Evolutionary conservation across 176 grass and related monocot genomes (phyloP), one percentile per base, ranked within the genome.

Genomic region (Zoysia pacifica): DNA sequence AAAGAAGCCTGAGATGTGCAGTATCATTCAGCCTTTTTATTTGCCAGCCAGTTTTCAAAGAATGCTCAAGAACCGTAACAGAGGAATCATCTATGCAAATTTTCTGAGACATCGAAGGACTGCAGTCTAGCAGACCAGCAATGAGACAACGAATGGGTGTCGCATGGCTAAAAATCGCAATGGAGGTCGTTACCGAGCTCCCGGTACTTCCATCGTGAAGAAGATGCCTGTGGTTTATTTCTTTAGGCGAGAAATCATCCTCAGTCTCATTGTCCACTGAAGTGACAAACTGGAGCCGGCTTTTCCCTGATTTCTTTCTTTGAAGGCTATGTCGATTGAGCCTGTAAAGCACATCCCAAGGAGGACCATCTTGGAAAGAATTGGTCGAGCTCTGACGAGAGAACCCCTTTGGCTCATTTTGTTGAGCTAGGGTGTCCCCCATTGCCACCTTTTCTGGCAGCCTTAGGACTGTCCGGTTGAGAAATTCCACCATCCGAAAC

Each of bases 31-130:
- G 16, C 87, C 90, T 79, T 78, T 86, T 96, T 69, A 96, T 88
- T 62, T 92, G 87, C 93, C 93, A 93, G 56, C 90, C 93, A 1
- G 87, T 92, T 84, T 64, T 93, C 65, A 90, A 56, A 16, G 87
- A 96, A 85, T 93, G 90, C 36, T 96, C 90, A 67, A 96, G 81
- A 75, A 92, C 85, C 8, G 90, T 96, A 39, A 96, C 82, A 0
- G 93, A 96, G 7, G 93, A 93, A 80, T 93, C 93, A 3, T 96
- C 93, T 76, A 96, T 86, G 88, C 90, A 90, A 56, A 96, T 86
- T 85, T 76, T 92, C 37, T 93, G 79, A 11, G 90, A 96, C 40
- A 83, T 80, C 48, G 59, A 54, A 58, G 93, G 93, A 64, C 84
- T 92, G 75, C 93, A 96, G 62, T 90, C 93, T 47, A 96, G 50